phyloP scores from a whole-genome alignment of 306 rosid species.

The Lathyrus oleraceus region DNA sequence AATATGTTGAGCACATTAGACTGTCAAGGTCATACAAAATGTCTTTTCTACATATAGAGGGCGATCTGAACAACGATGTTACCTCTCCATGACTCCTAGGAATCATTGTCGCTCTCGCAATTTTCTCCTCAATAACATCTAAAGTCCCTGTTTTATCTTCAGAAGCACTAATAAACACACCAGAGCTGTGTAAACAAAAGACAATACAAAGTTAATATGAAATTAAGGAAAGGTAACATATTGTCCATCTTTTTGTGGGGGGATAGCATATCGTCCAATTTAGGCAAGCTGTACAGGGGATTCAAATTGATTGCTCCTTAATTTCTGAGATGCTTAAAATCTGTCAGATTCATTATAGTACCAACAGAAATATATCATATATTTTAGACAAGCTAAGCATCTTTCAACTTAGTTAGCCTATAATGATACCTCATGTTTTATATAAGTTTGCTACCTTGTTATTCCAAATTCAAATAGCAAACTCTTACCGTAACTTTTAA shows the following conservation, averaged over 20 bases:
- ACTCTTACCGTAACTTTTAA: conserved; percentile 26
- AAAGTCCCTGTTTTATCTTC: conserved; percentile 72
- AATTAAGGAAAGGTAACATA: conserved; percentile 28
- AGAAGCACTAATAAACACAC: conserved; percentile 71
- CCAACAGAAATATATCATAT: conserved; percentile 8
- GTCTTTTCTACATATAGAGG: neutral
- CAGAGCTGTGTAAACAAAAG: conserved; percentile 62
- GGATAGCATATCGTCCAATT: conserved; percentile 23
- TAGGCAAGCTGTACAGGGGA: conserved; percentile 9
- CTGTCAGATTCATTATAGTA: conserved; percentile 15
- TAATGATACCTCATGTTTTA: neutral
- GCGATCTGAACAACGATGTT: conserved; percentile 27
- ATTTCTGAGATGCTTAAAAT: conserved; percentile 33
- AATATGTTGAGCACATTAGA: conserved; percentile 2
- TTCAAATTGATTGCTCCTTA: conserved; percentile 24
- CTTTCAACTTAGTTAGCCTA: conserved; percentile 10
- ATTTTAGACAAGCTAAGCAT: conserved; percentile 11
- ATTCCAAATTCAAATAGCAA: conserved; percentile 15
- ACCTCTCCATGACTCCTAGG: conserved; percentile 94
- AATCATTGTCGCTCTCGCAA: conserved; percentile 83
- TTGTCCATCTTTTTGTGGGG: conserved; percentile 9
- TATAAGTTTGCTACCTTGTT: neutral
- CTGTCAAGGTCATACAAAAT: conserved; percentile 20
- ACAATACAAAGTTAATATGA: conserved; percentile 22
- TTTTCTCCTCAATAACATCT: conserved; percentile 75